Evolutionary conservation across 306 rosid species (phyloP).

Genomic region (Begonia peltatifolia): DNA sequence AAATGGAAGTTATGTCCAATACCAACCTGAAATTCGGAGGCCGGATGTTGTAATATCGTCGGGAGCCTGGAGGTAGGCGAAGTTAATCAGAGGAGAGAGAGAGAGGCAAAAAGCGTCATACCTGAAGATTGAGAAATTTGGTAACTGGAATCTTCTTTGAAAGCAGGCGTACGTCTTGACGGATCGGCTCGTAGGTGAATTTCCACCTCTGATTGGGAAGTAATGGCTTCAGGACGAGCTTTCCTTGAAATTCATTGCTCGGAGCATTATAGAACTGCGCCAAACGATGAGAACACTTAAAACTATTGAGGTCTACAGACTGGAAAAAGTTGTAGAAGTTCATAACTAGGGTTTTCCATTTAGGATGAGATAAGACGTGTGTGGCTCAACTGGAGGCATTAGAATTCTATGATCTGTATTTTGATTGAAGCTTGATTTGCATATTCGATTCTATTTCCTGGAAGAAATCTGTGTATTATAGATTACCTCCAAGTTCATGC

Average conservation of each 20-base stretch:
- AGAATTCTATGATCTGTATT: no score
- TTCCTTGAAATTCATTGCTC: conserved; percentile 57
- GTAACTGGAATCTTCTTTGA: conserved; percentile 86
- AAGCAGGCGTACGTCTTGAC: conserved; percentile 59
- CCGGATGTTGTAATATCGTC: not conserved
- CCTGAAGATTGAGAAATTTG: conserved; percentile 82
- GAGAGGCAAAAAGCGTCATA: conserved; percentile 11
- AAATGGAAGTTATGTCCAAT: conserved; percentile 72
- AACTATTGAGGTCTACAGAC: not conserved
- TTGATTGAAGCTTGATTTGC: no score
- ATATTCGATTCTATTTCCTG: no score
- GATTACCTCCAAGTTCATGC: conserved; percentile 71
- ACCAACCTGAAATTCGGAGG: conserved; percentile 44
- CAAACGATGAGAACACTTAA: conserved; percentile 8
- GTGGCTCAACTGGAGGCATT: no score
- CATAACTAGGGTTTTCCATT: no score
- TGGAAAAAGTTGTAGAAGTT: no score
- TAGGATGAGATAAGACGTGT: no score
- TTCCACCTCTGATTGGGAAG: conserved; percentile 72
- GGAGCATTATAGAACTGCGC: conserved; percentile 86
- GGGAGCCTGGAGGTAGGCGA: not conserved
- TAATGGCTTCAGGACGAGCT: conserved; percentile 80
- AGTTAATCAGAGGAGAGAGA: conserved; percentile 1
- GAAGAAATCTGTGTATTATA: no score
- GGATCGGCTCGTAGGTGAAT: conserved; percentile 65